Percentiles rank a stretch among this genome's conserved stretches.
phyloP scores from a whole-genome alignment of 2,329 filamentous ascomycete species.

The Calonectria hongkongensis region DNA sequence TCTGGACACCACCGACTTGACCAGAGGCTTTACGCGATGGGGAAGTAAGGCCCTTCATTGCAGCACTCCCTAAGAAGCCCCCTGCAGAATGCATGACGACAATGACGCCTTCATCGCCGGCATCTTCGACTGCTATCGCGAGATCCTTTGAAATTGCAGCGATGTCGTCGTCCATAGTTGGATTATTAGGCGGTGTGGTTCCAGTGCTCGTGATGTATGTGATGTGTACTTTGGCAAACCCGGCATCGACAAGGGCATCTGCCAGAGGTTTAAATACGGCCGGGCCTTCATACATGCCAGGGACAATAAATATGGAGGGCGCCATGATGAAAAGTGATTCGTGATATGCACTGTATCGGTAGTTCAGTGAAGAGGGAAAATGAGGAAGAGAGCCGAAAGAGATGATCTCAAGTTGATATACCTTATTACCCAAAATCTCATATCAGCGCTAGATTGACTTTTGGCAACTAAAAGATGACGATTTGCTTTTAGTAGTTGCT shows the following conservation, averaged over 20 bases:
- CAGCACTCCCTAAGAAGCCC: background rate
- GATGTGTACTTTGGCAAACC: background rate
- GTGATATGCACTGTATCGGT: background rate
- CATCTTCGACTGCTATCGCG: background rate
- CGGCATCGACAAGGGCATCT: background rate
- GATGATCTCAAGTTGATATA: background rate
- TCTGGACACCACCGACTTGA: background rate
- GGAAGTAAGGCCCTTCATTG: background rate
- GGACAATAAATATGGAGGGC: background rate
- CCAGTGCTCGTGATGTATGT: background rate
- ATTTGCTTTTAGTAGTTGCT: background rate
- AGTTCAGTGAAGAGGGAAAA: background rate
- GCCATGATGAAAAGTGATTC: background rate
- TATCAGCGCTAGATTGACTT: background rate
- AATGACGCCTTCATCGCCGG: background rate
- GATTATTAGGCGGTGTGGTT: background rate
- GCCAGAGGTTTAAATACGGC: background rate
- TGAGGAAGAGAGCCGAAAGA: background rate
- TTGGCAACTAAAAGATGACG: background rate
- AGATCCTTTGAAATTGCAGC: background rate
- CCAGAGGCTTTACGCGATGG: background rate
- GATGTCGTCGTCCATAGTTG: background rate
- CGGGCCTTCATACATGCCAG: background rate
- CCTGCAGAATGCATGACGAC: background rate
- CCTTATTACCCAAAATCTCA: background rate